Base-by-base conservation (phyloP, 2,329 filamentous ascomycete species). In the Sporothrix sp. region DNA sequence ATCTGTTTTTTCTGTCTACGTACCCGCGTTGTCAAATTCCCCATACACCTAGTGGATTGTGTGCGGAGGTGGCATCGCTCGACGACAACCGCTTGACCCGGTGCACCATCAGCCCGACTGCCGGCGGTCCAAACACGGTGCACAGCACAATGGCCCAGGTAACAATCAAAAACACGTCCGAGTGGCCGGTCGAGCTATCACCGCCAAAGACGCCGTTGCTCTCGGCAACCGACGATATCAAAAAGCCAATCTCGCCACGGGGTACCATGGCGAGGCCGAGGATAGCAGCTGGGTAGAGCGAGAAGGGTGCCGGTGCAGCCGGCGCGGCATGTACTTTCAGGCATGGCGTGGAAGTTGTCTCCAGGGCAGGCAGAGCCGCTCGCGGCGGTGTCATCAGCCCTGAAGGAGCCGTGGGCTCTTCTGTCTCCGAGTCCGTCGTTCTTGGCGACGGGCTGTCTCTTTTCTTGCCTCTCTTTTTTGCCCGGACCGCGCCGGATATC, bases 221-320 rank as follows among this genome's bases (percentile, higher is more conserved):
- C 58, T 86, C 74, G 0, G 83, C 83, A 0, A 89, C 63, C 0
- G 82, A 79, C 1, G 82, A 81, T 54, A 93, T 87, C 38, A 91
- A 63, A 54, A 88, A 88, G 0, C 85, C 85, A 30, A 91, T 87
- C 62, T 93, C 86, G 1, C 86, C 85, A n/a, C 85, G 73, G 0
- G 85, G 79, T 0, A 84, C 76, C 85, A 91, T 91, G 3, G 70
- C 73, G 16, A 75, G 69, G 0, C 81, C 81, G 0, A 90, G 66
- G 3, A 90, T 79, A 0, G 75, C 71, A 0, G 80, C 74, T 0
- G 85, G 84, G 54, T 87, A 83, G 1, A 86, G 66, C 0, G 83
- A 87, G 3, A 74, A 64, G 0, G 80, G 76, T 43, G 75, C 78
- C 0, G 37, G 28, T 0, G 47, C 27, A 7, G 27, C 66, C 59